phyloP scores from a whole-genome alignment of 192 early-diverging fungal genomes.

The Backusella westeae region DNA sequence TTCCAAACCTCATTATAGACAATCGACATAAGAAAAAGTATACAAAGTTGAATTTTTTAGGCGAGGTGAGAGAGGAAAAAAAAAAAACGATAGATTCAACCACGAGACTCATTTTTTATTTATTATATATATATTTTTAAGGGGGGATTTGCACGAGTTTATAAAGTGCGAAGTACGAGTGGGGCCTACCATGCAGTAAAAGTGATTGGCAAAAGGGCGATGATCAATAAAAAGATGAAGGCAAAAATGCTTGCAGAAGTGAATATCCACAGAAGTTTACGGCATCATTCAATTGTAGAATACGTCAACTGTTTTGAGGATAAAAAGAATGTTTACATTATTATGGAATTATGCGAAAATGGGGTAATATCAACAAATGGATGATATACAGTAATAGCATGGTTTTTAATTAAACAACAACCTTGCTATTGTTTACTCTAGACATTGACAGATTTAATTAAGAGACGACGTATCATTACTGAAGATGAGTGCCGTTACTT shows the following conservation, averaged over 20 bases:
- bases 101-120: background rate
- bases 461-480: conserved; percentile 69
- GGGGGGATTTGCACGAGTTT: conserved; percentile 29
- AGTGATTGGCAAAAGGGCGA: conserved; percentile 50
- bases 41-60: background rate
- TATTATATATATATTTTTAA: conserved; percentile 1
- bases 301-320: conserved; percentile 91
- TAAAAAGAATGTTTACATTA: conserved; percentile 77
- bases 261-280: conserved; percentile 69
- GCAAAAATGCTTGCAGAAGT: conserved; percentile 71
- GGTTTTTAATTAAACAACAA: too few species aligned
- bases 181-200: conserved; percentile 33
- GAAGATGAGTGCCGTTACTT: conserved; percentile 91
- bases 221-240: conserved; percentile 35
- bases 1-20: background rate
- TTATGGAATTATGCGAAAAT: conserved; percentile 91
- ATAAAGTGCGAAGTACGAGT: background rate
- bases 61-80: conserved; percentile 3
- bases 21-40: background rate
- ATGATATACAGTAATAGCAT: too few species aligned
- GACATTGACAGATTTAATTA: conserved; percentile 87
- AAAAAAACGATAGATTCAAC: too few species aligned
- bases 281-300: conserved; percentile 77
- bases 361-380: conserved; percentile 41
- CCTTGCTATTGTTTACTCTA: conserved; percentile 17